Evolutionary conservation across 2,329 filamentous ascomycete genomes (phyloP), one percentile per base, ranked within the genome.

Genomic region (Aurifilum marmelostoma): DNA sequence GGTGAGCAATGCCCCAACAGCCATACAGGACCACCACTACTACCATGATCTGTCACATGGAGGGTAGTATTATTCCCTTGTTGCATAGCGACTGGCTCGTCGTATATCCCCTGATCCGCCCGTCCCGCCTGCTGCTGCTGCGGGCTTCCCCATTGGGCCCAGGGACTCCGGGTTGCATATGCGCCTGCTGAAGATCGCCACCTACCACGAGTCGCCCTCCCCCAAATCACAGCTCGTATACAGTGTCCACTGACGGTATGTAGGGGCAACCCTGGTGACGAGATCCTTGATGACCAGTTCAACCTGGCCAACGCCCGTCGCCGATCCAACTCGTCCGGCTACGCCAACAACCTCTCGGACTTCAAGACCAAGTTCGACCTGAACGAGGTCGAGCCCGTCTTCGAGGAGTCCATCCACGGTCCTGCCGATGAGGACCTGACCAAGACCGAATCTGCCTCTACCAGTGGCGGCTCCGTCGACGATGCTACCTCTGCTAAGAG

Each of bases 341-440:
- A 91, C 75, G 89, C 88, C 67, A 87, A 89, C 76, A 85, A 89
- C 75, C 83, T 93, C 74, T 86, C 88, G 71, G 89, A 94, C 79
- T 93, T 97, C 84, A 97, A 96, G 87, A 97, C 94, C 81, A 99
- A 99, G 84, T 98, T 97, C 79, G 96, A 99, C 81, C 85, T 92
- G 74, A 87, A 93, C 78, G 96, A 98, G 75, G 85, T 88, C 24
- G 95, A 98, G 76, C 94, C 94, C 54, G 92, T 97, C 76, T 97
- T 97, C 74, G 94, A 98, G 79, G 94, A 97, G 81, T 87, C 88
- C 67, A 72, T 96, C 69, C 93, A 97, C 76, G 93, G 92, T 39
- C 86, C 83, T 37, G 58, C 88, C 65, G 83, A 88, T 64, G 84
- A 90, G 67, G 86, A 85, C 69, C 81, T 86, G 70, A 83, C 80